These are phyloP conservation scores for Epichloe coenophiala DNA, from an alignment of 2,329 filamentous ascomycete species.

Conservation along the genomic window DNA sequence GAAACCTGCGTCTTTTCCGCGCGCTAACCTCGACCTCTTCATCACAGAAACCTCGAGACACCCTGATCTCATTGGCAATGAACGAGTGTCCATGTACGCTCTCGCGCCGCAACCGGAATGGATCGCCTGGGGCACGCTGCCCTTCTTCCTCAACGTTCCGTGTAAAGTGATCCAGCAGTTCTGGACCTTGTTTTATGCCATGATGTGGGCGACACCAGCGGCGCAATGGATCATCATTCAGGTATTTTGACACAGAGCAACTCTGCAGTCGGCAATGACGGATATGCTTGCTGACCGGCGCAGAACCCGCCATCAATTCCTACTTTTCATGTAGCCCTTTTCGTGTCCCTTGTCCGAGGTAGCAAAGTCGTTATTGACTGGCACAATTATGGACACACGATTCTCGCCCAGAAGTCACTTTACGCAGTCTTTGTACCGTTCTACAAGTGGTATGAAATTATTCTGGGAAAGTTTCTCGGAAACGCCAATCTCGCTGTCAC, in stretches of 20 bases:
- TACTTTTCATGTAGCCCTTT: conserved; percentile 61
- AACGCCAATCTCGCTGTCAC: conserved; percentile 77
- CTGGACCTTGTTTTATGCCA: conserved; percentile 52
- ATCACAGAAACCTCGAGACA: conserved; percentile 61
- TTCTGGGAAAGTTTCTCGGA: conserved; percentile 53
- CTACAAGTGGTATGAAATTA: conserved; percentile 64
- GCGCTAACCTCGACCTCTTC: neutral
- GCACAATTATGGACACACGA: conserved; percentile 98
- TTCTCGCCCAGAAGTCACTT: conserved; percentile 53
- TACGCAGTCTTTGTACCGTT: conserved; percentile 63
- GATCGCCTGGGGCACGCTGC: conserved; percentile 53
- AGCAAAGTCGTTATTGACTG: conserved; percentile 85
- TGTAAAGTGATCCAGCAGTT: conserved; percentile 80
- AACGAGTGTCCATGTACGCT: conserved; percentile 57
- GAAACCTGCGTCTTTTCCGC: neutral
- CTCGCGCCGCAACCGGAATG: conserved; percentile 53
- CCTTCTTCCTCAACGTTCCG: conserved; percentile 68
- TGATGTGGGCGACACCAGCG: conserved; percentile 63
- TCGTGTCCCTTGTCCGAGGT: conserved; percentile 63
- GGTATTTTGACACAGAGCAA: conserved; percentile 25
- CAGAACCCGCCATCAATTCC: conserved; percentile 93
- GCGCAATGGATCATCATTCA: conserved; percentile 77
- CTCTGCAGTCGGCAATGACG: neutral
- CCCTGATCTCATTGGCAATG: conserved; percentile 58
- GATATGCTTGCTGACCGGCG: neutral